These are phyloP conservation scores for Pistacia integerrima DNA, from an alignment of 345 rosid genomes.

Conservation along the genomic window DNA sequence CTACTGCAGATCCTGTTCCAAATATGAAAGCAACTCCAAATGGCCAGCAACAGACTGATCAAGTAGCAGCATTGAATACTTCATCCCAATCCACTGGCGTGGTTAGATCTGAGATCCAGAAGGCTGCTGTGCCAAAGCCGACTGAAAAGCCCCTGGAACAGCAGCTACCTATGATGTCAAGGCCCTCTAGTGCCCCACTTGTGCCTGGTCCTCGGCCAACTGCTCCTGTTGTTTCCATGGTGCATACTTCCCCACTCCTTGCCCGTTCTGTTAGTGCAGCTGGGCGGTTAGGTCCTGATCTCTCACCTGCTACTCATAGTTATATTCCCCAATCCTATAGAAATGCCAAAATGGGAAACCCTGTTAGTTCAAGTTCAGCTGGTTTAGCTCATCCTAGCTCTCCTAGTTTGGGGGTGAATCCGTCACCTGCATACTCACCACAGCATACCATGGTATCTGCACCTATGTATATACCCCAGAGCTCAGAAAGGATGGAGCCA, in stretches of 20 bases:
- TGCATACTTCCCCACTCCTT: conserved; percentile 61
- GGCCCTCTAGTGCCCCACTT: conserved; percentile 93
- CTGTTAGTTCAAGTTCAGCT: conserved; percentile 57
- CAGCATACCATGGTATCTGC: conserved; percentile 47
- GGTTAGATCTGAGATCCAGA: conserved; percentile 51
- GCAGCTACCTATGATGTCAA: conserved; percentile 58
- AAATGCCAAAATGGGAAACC: conserved; percentile 75
- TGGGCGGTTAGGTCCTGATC: conserved; percentile 74
- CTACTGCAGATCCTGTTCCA: conserved; percentile 34
- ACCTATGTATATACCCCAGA: conserved; percentile 44
- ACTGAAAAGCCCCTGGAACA: conserved; percentile 41
- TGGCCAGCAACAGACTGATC: conserved; percentile 48
- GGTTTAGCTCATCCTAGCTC: conserved; percentile 49
- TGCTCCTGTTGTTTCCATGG: conserved; percentile 54
- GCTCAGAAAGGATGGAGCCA: conserved; percentile 48
- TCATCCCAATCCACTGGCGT: conserved; percentile 32
- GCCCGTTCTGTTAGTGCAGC: conserved; percentile 85
- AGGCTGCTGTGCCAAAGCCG: conserved; percentile 42
- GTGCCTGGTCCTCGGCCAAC: conserved; percentile 57
- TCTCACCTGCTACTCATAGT: conserved; percentile 49
- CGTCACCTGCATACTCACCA: conserved; percentile 44
- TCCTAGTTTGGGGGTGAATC: conserved; percentile 48
- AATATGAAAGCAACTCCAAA: conserved; percentile 44
- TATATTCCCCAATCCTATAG: conserved; percentile 75
- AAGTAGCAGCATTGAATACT: conserved; percentile 28